These are phyloP conservation scores for Fusarium nygamai DNA, from an alignment of 2,329 filamentous ascomycete genomes.

Conservation along the genomic window DNA sequence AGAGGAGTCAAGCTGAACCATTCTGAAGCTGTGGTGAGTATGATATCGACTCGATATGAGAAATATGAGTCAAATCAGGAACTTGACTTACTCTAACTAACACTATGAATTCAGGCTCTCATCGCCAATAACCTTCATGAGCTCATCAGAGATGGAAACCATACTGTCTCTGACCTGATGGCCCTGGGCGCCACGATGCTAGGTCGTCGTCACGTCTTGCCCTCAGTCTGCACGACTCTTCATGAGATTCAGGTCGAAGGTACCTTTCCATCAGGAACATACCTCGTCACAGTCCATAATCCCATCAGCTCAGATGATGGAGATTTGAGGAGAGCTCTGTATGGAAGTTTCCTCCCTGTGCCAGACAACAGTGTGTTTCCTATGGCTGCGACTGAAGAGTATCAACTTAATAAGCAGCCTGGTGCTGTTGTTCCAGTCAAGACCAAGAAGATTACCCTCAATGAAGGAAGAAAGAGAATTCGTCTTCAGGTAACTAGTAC, in stretches of 20 bases:
- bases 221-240: slow-evolving; percentile 81
- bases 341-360: slow-evolving; percentile 89
- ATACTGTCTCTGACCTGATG: slow-evolving; percentile 95
- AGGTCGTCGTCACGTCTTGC: slow-evolving; percentile 89
- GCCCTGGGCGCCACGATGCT: slow-evolving; percentile 89
- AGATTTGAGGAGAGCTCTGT: slow-evolving; percentile 85
- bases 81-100: slow-evolving; percentile 7
- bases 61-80: background rate
- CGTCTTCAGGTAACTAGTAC: slow-evolving; percentile 81
- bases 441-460: slow-evolving; percentile 73
- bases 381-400: slow-evolving; percentile 70
- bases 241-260: slow-evolving; percentile 92
- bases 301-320: slow-evolving; percentile 89
- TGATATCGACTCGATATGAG: background rate
- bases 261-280: slow-evolving; percentile 89
- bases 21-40: slow-evolving; percentile 79
- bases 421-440: slow-evolving; percentile 82
- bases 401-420: slow-evolving; percentile 74
- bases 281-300: slow-evolving; percentile 93
- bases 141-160: slow-evolving; percentile 95
- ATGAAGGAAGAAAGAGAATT: slow-evolving; percentile 78
- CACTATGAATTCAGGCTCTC: slow-evolving; percentile 64
- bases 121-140: slow-evolving; percentile 93
- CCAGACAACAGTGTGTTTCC: slow-evolving; percentile 76
- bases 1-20: slow-evolving; percentile 91